A percentile compares a stretch with the other conserved stretches of the same genome.
phyloP scores from a whole-genome alignment of 78 protist species.

The Fonticula alba region DNA sequence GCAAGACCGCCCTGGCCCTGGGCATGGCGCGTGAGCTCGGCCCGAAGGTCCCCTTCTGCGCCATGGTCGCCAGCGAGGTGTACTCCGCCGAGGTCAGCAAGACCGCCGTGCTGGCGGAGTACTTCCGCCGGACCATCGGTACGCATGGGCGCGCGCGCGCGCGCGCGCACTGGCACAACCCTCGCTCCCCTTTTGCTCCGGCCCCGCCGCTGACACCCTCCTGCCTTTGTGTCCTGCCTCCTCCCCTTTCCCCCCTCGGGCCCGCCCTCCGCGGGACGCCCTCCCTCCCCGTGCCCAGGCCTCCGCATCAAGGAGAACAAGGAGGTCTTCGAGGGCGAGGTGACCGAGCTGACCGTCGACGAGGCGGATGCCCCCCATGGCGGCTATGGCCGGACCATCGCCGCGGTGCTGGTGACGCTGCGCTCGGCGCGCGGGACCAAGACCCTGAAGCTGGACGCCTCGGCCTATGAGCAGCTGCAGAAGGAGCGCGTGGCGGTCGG shows the following conservation, averaged over 20 bases:
- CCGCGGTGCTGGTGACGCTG: slow-evolving; percentile 69
- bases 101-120: slow-evolving; percentile 93
- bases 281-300: slow-evolving; percentile 24
- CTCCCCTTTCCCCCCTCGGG: not conserved
- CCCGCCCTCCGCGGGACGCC: not conserved
- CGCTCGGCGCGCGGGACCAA: slow-evolving; percentile 71
- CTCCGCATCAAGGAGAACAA: slow-evolving; percentile 93
- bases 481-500: slow-evolving; percentile 91
- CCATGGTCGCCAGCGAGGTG: slow-evolving; percentile 97
- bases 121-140: slow-evolving; percentile 97
- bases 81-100: slow-evolving; percentile 70
- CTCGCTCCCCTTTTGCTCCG: too few relatives aligned
- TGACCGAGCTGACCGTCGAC: slow-evolving; percentile 88
- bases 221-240: too few relatives aligned
- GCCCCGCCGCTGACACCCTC: too few relatives aligned
- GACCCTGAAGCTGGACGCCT: slow-evolving; percentile 87
- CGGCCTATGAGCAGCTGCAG: slow-evolving; percentile 87
- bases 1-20: slow-evolving; percentile 90
- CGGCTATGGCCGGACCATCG: slow-evolving; percentile 87
- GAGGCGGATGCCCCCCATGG: slow-evolving; percentile 87
- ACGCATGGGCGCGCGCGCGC: too few relatives aligned
- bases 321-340: slow-evolving; percentile 99
- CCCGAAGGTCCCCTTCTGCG: slow-evolving; percentile 95
- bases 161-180: too few relatives aligned
- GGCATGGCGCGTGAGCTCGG: slow-evolving; percentile 95